These are phyloP conservation scores for Pichia sp. DNA, from an alignment of 1,139 yeast species.

Conservation along the genomic window DNA sequence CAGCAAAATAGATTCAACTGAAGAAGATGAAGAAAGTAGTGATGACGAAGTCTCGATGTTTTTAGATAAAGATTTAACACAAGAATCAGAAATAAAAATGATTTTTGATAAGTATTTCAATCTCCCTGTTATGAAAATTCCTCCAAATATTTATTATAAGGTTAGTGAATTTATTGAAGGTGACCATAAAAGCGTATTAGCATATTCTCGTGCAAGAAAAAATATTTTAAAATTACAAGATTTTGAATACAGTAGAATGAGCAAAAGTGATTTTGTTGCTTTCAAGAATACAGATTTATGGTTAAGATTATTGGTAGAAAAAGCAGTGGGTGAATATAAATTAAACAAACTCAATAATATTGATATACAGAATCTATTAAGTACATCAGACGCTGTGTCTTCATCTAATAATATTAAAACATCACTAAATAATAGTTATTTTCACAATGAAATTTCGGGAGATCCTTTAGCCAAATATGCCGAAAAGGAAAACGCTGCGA, in stretches of 20 bases:
- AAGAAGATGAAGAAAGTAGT: slow-evolving; percentile 17
- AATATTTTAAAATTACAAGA: slow-evolving; percentile 53
- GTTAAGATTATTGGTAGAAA: slow-evolving; percentile 37
- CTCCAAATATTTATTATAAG: slow-evolving; percentile 25
- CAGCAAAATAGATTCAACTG: not conserved
- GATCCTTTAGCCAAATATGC: slow-evolving; percentile 29
- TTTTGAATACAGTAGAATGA: slow-evolving; percentile 43
- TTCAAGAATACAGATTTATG: slow-evolving; percentile 51
- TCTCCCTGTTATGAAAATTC: slow-evolving; percentile 29
- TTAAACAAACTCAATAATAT: not conserved
- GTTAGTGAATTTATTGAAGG: slow-evolving; percentile 32
- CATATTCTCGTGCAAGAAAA: slow-evolving; percentile 46
- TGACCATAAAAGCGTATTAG: slow-evolving; percentile 18
- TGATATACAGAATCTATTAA: not conserved
- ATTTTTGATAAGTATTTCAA: slow-evolving; percentile 42
- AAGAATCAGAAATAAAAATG: slow-evolving; percentile 41
- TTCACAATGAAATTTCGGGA: slow-evolving; percentile 22
- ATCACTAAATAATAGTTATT: not conserved
- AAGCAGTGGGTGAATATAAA: slow-evolving; percentile 26
- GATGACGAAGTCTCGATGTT: slow-evolving; percentile 22
- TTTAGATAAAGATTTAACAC: slow-evolving; percentile 37
- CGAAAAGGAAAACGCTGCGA: slow-evolving; percentile 20
- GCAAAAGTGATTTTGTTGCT: slow-evolving; percentile 44
- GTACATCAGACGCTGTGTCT: not conserved
- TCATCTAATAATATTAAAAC: not conserved